Conservation (phyloP, 164 flowering plant genomes). For the Berberis thunbergii region DNA sequence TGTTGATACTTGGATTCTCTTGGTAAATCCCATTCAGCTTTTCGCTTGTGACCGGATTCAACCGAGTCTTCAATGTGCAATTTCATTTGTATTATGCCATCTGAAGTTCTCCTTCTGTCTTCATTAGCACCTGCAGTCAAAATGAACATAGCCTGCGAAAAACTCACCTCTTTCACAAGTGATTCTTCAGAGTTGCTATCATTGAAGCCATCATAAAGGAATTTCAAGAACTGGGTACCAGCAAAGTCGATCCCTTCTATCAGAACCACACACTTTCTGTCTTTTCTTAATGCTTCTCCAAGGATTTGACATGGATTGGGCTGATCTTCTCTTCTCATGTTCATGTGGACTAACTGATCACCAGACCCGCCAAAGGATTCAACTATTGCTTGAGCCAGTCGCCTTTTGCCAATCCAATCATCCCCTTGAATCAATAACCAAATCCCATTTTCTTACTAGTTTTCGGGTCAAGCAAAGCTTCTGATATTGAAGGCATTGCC, state of each 20-base stretch:
- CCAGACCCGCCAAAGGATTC: constrained; percentile 47
- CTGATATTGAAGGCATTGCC: constrained; percentile 34
- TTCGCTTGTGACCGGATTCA: constrained; percentile 28
- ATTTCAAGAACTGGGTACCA: constrained; percentile 33
- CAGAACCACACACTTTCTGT: constrained; percentile 36
- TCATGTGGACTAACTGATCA: constrained; percentile 32
- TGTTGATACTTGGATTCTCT: constrained; percentile 30
- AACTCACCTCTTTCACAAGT: constrained; percentile 7
- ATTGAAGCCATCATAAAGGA: constrained; percentile 31
- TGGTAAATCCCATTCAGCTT: constrained; percentile 33
- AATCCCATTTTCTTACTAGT: constrained; percentile 16
- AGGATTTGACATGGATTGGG: constrained; percentile 19
- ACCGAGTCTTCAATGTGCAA: constrained; percentile 21
- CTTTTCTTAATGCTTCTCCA: constrained; percentile 20
- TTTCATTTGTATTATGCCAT: constrained; percentile 37
- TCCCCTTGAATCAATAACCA: constrained; percentile 61
- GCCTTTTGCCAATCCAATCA: constrained; percentile 54
- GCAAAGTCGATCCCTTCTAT: constrained; percentile 55
- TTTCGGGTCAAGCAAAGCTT: constrained; percentile 30
- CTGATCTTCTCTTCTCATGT: constrained; percentile 27
- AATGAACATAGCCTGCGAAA: constrained; percentile 27
- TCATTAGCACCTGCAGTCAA: constrained; percentile 23
- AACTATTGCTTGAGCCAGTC: constrained; percentile 49
- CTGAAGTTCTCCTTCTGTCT: constrained; percentile 4
- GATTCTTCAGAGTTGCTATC: constrained; percentile 23